These are phyloP conservation scores for Pyrus betulifolia DNA, from an alignment of 306 rosid species.

Conservation along the genomic window DNA sequence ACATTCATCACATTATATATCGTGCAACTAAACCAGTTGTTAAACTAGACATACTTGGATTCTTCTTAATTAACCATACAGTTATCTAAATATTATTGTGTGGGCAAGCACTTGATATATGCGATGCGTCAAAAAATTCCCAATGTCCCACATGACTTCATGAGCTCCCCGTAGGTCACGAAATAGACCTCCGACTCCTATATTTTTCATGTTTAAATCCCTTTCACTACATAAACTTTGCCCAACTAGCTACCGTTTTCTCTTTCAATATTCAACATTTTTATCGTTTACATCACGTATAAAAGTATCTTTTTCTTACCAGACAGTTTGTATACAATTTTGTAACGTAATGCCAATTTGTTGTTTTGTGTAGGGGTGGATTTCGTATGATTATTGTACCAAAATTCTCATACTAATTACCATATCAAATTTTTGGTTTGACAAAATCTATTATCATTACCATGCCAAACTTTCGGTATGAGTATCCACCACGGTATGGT, in stretches of 20 bases:
- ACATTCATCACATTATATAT: not conserved
- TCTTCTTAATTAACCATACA: not conserved
- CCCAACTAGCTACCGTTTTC: not conserved
- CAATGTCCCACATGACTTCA: not conserved
- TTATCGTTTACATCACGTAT: not conserved
- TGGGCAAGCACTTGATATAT: conserved; percentile 21
- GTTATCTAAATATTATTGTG: not conserved
- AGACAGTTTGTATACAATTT: too few species aligned
- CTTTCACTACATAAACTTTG: not conserved
- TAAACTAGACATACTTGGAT: not conserved
- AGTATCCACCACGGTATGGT: too few species aligned
- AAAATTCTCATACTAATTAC: too few species aligned
- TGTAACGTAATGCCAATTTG: not conserved
- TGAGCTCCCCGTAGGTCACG: not conserved
- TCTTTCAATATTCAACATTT: not conserved
- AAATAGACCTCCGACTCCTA: not conserved
- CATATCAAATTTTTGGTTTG: too few species aligned
- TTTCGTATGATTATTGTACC: too few species aligned
- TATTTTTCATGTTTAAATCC: not conserved
- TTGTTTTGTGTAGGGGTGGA: too few species aligned
- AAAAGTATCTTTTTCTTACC: not conserved
- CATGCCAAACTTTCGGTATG: too few species aligned
- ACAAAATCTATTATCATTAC: too few species aligned
- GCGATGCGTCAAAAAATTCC: not conserved
- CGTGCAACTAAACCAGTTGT: not conserved